Evolutionary conservation across 2,329 filamentous ascomycete genomes (phyloP), one percentile per base, ranked within the genome.

Genomic region (Sporothrix euskadiensis): DNA sequence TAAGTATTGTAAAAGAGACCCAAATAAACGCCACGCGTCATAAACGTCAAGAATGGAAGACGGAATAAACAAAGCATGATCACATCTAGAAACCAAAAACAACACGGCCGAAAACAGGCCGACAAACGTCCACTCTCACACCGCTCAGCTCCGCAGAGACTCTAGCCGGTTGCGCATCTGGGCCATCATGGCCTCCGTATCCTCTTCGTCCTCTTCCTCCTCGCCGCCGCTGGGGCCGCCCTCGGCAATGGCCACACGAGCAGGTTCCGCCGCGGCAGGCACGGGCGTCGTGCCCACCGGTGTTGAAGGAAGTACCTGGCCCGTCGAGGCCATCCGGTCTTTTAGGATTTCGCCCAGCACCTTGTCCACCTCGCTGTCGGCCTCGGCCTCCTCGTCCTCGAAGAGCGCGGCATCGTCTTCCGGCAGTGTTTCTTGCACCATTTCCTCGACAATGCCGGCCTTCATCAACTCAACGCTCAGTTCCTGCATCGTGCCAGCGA

Each of bases 371-470:
- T 98, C 95, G 26, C 84, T 84, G 80, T 92, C 90, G 1, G 87
- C 90, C 81, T 93, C 91, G 6, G 90, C 92, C 78, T 94, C 93
- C 74, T 90, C 86, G 75, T 93, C 93, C 74, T 92, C 89, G 73
- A 93, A 88, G 71, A 89, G 71, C 32, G 66, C 85, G 77, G 93
- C 84, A 70, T 91, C 83, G 73, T 94, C 91, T 76, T 91, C 88
- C n/a, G 94, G 93, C 76, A 98, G 84, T 59, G 87, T 90, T 80
- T 98, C 95, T 66, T 91, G 92, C 4, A 97, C 90, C 92, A 98
- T 98, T 84, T 99, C 96, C 85, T 98, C 95, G 75, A 98, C 97
- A 77, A 99, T 95, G 19, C 95, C 96, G 2, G 96, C 95, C 84
- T 94, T 97, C 82, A 97, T 92, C 77, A 98, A 83, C 86, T 98